A percentile compares a stretch with the other conserved stretches of the same genome.
These are phyloP conservation scores for Nannizzia gypsea DNA, from an alignment of 2,329 filamentous ascomycete species.

Conservation along the genomic window DNA sequence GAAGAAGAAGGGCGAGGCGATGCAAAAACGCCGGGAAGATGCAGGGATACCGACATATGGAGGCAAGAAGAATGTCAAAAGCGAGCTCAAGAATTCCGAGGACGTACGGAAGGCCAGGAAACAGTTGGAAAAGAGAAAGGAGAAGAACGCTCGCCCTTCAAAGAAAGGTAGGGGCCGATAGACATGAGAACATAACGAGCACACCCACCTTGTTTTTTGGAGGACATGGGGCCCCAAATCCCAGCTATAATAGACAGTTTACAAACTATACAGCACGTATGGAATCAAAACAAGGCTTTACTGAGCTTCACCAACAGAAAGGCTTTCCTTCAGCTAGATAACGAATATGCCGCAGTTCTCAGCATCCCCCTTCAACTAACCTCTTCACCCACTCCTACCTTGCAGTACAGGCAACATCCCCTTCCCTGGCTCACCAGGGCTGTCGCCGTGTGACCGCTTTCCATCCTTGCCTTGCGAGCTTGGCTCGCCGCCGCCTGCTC, in stretches of 20 bases:
- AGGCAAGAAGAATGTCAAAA: conserved; percentile 51
- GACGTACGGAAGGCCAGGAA: conserved; percentile 77
- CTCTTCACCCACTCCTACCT: not conserved
- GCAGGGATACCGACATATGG: conserved; percentile 15
- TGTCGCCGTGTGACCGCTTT: not conserved
- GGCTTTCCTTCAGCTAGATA: not conserved
- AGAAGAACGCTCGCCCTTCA: conserved; percentile 77
- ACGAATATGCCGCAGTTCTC: not conserved
- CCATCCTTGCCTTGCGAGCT: not conserved
- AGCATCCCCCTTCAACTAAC: not conserved
- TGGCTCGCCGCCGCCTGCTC: not conserved
- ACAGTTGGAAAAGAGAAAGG: conserved; percentile 60
- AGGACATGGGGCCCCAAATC: not conserved
- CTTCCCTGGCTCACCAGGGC: not conserved
- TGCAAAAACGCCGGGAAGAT: conserved; percentile 53
- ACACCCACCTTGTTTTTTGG: not conserved
- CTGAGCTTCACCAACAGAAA: not conserved
- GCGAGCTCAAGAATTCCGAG: conserved; percentile 67
- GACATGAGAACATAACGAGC: conserved; percentile 1
- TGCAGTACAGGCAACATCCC: not conserved
- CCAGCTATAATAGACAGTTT: not conserved
- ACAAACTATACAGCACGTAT: not conserved
- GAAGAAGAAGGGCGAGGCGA: conserved; percentile 81
- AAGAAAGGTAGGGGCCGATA: conserved; percentile 38
- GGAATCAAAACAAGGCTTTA: not conserved